A percentile compares a stretch with the other conserved stretches of the same genome.
These are phyloP conservation scores for Dictyostelium brefeldianum DNA, from an alignment of 78 protist genomes.

Conservation along the genomic window DNA sequence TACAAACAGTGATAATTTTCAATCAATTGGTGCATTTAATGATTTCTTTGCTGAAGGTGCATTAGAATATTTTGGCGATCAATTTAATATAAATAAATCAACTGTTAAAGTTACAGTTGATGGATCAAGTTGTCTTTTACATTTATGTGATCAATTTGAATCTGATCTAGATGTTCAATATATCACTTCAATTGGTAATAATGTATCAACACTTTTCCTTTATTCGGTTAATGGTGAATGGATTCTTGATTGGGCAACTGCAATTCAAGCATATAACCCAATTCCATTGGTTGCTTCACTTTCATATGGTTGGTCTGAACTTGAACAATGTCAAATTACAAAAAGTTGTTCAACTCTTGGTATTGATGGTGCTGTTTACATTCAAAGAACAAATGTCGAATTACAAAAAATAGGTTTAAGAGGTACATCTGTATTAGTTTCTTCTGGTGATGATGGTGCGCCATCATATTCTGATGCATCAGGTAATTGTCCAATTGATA, in stretches of 20 bases:
- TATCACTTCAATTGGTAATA: constrained; percentile 60
- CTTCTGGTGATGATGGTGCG: constrained; percentile 91
- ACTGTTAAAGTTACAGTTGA: constrained; percentile 31
- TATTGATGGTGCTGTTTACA: constrained; percentile 43
- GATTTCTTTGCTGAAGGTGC: constrained; percentile 75
- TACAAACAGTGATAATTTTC: constrained; percentile 21
- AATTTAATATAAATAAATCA: neutral
- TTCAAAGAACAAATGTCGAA: constrained; percentile 47
- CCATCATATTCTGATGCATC: constrained; percentile 51
- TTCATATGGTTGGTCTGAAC: constrained; percentile 81
- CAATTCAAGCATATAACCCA: constrained; percentile 8
- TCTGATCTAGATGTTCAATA: constrained; percentile 79
- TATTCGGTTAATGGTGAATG: constrained; percentile 51
- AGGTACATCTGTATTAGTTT: constrained; percentile 82
- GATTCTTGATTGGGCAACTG: constrained; percentile 61
- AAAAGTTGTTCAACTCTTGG: constrained; percentile 44
- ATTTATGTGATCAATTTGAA: constrained; percentile 71
- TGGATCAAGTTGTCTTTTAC: constrained; percentile 52
- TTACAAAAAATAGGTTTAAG: constrained; percentile 76
- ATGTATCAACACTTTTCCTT: constrained; percentile 55
- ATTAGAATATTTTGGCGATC: constrained; percentile 19
- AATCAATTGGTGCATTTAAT: constrained; percentile 70
- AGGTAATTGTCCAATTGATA: constrained; percentile 81
- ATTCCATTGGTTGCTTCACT: constrained; percentile 72
- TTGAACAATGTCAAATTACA: constrained; percentile 74